Conservation (phyloP, 2,329 filamentous ascomycete genomes). For the Immersiporthe knoxdaviesiana region DNA sequence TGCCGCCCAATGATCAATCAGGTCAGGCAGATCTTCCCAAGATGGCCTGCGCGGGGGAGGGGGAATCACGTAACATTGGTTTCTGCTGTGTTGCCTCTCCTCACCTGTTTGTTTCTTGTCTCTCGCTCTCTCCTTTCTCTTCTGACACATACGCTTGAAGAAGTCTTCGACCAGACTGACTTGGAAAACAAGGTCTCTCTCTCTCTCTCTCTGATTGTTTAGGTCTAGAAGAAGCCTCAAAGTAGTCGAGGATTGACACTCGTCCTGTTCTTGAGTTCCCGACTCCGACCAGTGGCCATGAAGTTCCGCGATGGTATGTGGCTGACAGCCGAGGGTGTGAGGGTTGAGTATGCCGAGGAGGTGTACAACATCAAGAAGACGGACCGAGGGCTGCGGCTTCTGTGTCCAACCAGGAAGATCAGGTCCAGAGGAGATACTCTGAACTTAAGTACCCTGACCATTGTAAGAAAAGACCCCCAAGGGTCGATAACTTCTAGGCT, state of each 20-base stretch:
- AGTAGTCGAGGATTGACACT: constrained; percentile 5
- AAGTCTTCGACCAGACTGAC: not conserved
- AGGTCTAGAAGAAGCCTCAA: not conserved
- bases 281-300: constrained; percentile 43
- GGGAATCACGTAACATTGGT: constrained; percentile 10
- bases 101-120: not conserved
- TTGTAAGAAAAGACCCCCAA: constrained; percentile 41
- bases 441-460: constrained; percentile 57
- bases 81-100: not conserved
- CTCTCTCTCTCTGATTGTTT: not conserved
- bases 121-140: not conserved
- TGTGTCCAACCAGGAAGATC: constrained; percentile 62
- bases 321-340: constrained; percentile 63
- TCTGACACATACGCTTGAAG: not conserved
- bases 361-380: constrained; percentile 56
- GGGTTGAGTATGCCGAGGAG: constrained; percentile 68
- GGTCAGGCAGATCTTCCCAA: constrained; percentile 26
- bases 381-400: constrained; percentile 53
- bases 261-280: not conserved
- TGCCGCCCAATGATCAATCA: constrained; percentile 33
- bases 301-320: constrained; percentile 71
- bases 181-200: not conserved
- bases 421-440: constrained; percentile 57
- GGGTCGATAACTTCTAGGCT: not conserved
- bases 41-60: constrained; percentile 9